Evolutionary conservation across 805 yeast genomes (phyloP), one percentile per base, ranked within the genome.

Genomic region (Kurtzmaniella fragi): DNA sequence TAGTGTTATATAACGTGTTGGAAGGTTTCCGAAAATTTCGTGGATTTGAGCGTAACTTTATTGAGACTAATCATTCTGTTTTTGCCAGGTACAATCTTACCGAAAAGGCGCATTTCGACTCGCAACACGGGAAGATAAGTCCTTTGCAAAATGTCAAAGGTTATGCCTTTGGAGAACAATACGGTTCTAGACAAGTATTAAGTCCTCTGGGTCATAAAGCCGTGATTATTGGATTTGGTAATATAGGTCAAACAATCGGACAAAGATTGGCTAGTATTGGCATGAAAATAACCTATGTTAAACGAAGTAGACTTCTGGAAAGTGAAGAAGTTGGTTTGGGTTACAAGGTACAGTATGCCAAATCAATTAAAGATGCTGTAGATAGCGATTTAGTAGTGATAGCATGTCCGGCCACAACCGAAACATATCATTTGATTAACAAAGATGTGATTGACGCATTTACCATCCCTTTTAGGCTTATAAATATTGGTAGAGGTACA

Each of bases 401-500:
- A 33, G 81, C 84, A 9, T 69, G 84, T 33, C 95, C 95, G 3
- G 79, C 79, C 14, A 72, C 78, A 2, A 69, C 76, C 3, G 70
- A 73, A 16, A 82, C 93, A 0, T 48, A 62, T 9, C 71, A 80
- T 50, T 54, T 84, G 43, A 59, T 84, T 43, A 75, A 82, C 50
- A 56, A 53, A 27, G 50, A 64, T 0, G 54, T 80, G 0, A 65
- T 85, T 16, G 56, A 59, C 7, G 48, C 62, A 35, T 64, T 83
- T 41, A 68, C 72, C 31, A 61, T 65, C 31, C 82, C 84, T 1
- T 70, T 81, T 5, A 67, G 85, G 38, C 62, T 85, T 17, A 78
- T 85, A 35, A 85, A 85, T 52, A 78, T 85, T 31, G 95, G 95
- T 2, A 67, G 95, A 43, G 95, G 95, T 1, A 49, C 73, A 2